These are phyloP conservation scores for Lyophyllum shimeji DNA, from an alignment of 768 basidiomycete species.

Conservation along the genomic window DNA sequence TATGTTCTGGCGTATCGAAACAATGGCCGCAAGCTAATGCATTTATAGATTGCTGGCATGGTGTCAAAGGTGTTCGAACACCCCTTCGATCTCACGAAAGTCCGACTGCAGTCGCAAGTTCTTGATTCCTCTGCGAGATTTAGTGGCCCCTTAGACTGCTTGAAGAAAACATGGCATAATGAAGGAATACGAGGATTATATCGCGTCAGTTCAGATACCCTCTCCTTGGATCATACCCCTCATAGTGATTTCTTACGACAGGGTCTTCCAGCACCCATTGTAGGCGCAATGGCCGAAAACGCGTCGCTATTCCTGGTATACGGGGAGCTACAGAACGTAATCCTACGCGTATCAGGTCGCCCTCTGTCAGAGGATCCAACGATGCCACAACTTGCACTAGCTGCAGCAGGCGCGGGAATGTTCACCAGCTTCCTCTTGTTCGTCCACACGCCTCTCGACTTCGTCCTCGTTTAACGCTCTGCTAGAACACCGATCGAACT, in stretches of 20 bases:
- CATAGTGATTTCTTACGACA: constrained; percentile 25
- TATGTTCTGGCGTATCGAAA: constrained; percentile 5
- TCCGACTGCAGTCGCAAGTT: constrained; percentile 89
- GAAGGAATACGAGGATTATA: constrained; percentile 89
- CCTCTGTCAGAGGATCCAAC: constrained; percentile 41
- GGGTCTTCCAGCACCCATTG: constrained; percentile 90
- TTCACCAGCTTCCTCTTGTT: constrained; percentile 86
- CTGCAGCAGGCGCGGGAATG: constrained; percentile 86
- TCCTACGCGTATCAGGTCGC: constrained; percentile 37
- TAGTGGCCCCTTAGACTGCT: constrained; percentile 85
- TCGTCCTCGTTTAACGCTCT: constrained; percentile 1
- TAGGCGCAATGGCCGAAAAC: constrained; percentile 92
- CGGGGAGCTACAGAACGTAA: constrained; percentile 65
- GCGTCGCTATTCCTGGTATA: constrained; percentile 88
- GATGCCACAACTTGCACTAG: constrained; percentile 68
- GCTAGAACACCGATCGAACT: constrained; percentile 89
- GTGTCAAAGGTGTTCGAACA: constrained; percentile 83
- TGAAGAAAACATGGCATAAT: constrained; percentile 73
- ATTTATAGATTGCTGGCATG: constrained; percentile 80
- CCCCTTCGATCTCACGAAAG: constrained; percentile 95
- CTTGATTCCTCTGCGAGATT: constrained; percentile 56
- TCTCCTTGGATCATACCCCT: constrained; percentile 3
- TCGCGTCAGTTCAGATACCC: constrained; percentile 55
- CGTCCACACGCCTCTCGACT: constrained; percentile 26
- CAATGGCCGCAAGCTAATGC: neutral